Evolutionary conservation across 495 filamentous ascomycete species (phyloP).

Genomic region (Talaromyces trachyspermus): DNA sequence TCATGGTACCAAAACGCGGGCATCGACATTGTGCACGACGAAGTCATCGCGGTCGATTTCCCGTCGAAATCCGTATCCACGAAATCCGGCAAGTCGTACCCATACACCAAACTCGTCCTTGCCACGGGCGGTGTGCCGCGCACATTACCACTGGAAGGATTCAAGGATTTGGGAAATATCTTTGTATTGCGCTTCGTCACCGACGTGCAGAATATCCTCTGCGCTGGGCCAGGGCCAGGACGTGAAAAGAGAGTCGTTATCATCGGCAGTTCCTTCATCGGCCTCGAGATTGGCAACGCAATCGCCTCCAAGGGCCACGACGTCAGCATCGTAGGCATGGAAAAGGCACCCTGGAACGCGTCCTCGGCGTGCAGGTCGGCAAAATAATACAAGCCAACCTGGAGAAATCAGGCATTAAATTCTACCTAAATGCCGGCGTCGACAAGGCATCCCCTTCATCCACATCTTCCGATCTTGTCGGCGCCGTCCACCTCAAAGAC

Average conservation of each 20-base stretch:
- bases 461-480: slow-evolving; percentile 59
- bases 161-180: slow-evolving; percentile 80
- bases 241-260: slow-evolving; percentile 75
- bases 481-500: slow-evolving; percentile 76
- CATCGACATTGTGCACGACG: slow-evolving; percentile 66
- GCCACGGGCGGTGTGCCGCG: slow-evolving; percentile 78
- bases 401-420: slow-evolving; percentile 81
- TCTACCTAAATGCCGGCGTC: slow-evolving; percentile 71
- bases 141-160: slow-evolving; percentile 71
- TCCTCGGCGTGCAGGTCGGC: slow-evolving; percentile 79
- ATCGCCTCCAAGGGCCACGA: slow-evolving; percentile 63
- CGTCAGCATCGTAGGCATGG: slow-evolving; percentile 92
- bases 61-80: slow-evolving; percentile 61
- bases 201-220: slow-evolving; percentile 67
- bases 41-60: slow-evolving; percentile 74
- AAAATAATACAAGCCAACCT: slow-evolving; percentile 67
- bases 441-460: slow-evolving; percentile 68
- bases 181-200: slow-evolving; percentile 71
- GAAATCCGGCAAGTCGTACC: slow-evolving; percentile 56
- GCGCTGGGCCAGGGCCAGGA: slow-evolving; percentile 45
- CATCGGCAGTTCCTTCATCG: slow-evolving; percentile 87
- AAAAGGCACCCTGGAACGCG: slow-evolving; percentile 77
- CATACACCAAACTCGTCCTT: slow-evolving; percentile 84
- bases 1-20: slow-evolving; percentile 72
- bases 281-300: slow-evolving; percentile 88